Conservation (phyloP, 768 basidiomycete species). For the Boletus rufocinnamomeus region DNA sequence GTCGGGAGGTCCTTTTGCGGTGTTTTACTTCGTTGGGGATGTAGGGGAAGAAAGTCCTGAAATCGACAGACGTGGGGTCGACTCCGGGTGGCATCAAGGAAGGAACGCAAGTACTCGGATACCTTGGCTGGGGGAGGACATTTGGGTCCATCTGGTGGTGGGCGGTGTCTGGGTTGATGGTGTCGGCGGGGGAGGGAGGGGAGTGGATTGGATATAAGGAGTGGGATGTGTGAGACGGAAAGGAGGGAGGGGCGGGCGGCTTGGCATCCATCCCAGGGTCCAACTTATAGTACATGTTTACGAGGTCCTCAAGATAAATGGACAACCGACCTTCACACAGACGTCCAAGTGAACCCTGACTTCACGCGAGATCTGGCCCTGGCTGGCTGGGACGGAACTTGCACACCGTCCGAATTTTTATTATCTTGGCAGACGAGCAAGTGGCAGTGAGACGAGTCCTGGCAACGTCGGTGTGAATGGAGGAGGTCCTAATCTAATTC, state of each 20-base stretch:
- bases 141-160: slow-evolving; percentile 31
- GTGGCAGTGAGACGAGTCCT: slow-evolving; percentile 1
- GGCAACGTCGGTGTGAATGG: neutral
- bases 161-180: slow-evolving; percentile 9
- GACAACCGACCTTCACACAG: slow-evolving; percentile 28
- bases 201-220: slow-evolving; percentile 27
- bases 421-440: neutral
- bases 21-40: slow-evolving; percentile 94
- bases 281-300: slow-evolving; percentile 25
- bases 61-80: slow-evolving; percentile 71
- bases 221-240: slow-evolving; percentile 31
- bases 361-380: slow-evolving; percentile 10
- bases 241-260: slow-evolving; percentile 43
- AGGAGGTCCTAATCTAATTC: neutral
- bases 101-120: slow-evolving; percentile 44
- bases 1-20: slow-evolving; percentile 82
- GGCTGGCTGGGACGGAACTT: neutral
- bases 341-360: slow-evolving; percentile 23
- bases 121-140: slow-evolving; percentile 28
- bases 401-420: neutral
- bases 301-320: slow-evolving; percentile 12
- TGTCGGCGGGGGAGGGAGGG: slow-evolving; percentile 1
- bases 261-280: slow-evolving; percentile 34
- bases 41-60: slow-evolving; percentile 85
- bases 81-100: slow-evolving; percentile 51